These are phyloP conservation scores for Hypoxylon lienhwacheense DNA, from an alignment of 495 filamentous ascomycete genomes.

Conservation along the genomic window DNA sequence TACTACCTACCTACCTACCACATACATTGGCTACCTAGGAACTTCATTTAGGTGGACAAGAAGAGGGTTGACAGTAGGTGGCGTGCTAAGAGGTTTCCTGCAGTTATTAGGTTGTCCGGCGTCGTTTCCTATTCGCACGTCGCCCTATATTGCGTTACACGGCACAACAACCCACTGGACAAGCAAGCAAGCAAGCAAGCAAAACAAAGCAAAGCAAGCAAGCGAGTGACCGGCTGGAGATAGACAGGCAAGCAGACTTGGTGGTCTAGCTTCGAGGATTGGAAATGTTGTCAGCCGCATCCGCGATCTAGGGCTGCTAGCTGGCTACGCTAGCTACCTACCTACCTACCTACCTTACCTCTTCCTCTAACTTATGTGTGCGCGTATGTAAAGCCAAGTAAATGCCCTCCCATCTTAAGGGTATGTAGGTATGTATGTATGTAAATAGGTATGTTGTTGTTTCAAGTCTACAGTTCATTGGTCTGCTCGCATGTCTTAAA, in stretches of 20 bases:
- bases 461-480: too few relatives aligned
- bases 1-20: not conserved
- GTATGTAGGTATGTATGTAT: not conserved
- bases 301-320: constrained; percentile 13
- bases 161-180: constrained; percentile 1
- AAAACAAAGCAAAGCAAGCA: not conserved
- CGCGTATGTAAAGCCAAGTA: too few relatives aligned
- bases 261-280: constrained; percentile 2
- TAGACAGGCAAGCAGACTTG: not conserved
- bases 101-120: constrained; percentile 22
- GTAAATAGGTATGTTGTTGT: not conserved
- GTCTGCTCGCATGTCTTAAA: too few relatives aligned
- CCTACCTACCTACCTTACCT: too few relatives aligned
- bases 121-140: constrained; percentile 26
- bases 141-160: constrained; percentile 25
- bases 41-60: too few relatives aligned
- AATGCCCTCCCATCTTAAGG: too few relatives aligned
- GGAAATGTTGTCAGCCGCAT: constrained; percentile 28
- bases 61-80: constrained; percentile 5
- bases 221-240: not conserved
- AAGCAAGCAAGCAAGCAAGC: constrained; percentile 12
- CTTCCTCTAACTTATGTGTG: too few relatives aligned
- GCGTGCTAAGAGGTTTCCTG: constrained; percentile 19
- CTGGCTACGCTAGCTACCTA: constrained; percentile 4
- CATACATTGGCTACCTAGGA: too few relatives aligned